phyloP scores from a whole-genome alignment of 1,284 basidiomycete genomes.

The Irpex sp. region DNA sequence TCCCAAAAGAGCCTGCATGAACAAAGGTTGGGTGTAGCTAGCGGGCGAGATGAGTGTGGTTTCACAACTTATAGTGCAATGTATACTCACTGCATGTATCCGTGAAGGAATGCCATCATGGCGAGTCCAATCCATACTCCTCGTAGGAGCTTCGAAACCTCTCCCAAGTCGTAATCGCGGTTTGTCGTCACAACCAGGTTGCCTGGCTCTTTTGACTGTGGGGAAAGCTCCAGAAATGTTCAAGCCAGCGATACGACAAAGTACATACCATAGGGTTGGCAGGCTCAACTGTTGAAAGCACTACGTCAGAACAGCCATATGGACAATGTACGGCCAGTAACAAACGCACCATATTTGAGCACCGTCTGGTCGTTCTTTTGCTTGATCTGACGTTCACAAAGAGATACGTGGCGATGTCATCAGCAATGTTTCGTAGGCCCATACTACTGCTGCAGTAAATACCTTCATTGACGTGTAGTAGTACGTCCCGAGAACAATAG shows the following conservation, averaged over 20 bases:
- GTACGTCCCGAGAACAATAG: constrained; percentile 68
- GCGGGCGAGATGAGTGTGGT: constrained; percentile 15
- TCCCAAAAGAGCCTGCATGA: constrained; percentile 89
- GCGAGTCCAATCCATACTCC: constrained; percentile 77
- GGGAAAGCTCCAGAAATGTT: constrained; percentile 1
- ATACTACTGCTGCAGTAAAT: constrained; percentile 15
- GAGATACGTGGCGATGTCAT: no score
- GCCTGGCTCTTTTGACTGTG: constrained; percentile 67
- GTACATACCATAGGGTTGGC: constrained; percentile 54
- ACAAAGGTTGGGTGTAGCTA: constrained; percentile 86
- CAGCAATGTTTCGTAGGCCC: neutral
- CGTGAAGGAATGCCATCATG: constrained; percentile 88
- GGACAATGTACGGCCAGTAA: neutral
- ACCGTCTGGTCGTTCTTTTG: constrained; percentile 94
- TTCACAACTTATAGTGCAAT: neutral
- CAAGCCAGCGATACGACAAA: neutral
- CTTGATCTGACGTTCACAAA: constrained; percentile 64
- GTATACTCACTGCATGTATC: constrained; percentile 61
- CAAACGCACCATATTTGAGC: constrained; percentile 80
- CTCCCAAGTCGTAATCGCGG: constrained; percentile 88
- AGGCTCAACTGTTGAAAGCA: constrained; percentile 48
- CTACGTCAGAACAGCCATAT: neutral
- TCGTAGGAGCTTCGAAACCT: constrained; percentile 85
- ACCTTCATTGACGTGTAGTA: constrained; percentile 74
- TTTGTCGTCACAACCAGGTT: constrained; percentile 91